Percentiles rank a stretch among this genome's conserved stretches.
phyloP scores from a whole-genome alignment of 257 asterid species.

The Ligustrum vulgare region DNA sequence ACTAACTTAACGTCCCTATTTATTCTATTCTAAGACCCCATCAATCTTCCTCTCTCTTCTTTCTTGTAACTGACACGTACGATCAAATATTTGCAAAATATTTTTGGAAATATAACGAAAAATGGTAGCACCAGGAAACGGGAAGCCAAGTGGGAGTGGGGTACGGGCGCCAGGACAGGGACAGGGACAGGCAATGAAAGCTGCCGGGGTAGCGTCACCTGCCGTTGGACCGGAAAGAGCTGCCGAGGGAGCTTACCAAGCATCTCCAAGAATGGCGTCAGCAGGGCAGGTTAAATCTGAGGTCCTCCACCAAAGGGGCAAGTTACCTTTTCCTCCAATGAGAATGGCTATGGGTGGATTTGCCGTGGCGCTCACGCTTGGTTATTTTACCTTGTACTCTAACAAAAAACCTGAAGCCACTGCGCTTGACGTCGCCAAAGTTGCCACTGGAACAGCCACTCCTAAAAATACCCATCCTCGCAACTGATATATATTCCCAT shows the following conservation, averaged over 20 bases:
- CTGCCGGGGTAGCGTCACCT: constrained; percentile 32
- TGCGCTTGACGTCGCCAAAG: constrained; percentile 83
- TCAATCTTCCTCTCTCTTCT: not conserved
- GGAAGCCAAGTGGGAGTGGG: constrained; percentile 33
- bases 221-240: constrained; percentile 21
- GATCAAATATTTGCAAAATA: too few species aligned
- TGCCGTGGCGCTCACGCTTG: constrained; percentile 40
- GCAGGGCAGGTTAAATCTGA: constrained; percentile 51
- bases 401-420: constrained; percentile 73
- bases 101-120: not conserved
- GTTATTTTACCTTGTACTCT: constrained; percentile 58
- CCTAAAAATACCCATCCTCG: too few species aligned
- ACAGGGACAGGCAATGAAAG: constrained; percentile 37
- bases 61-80: not conserved
- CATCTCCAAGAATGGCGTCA: constrained; percentile 47
- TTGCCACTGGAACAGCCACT: constrained; percentile 25
- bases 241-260: constrained; percentile 40
- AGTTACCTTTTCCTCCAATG: constrained; percentile 42
- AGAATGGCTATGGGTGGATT: constrained; percentile 57
- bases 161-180: constrained; percentile 45
- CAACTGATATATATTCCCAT: too few species aligned
- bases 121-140: constrained; percentile 58
- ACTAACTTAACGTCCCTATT: constrained; percentile 10
- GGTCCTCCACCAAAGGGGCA: constrained; percentile 65
- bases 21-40: constrained; percentile 1